Evolutionary conservation across 768 basidiomycete species (phyloP), one percentile per base, ranked within the genome.

Genomic region (Boletus coccyginus): DNA sequence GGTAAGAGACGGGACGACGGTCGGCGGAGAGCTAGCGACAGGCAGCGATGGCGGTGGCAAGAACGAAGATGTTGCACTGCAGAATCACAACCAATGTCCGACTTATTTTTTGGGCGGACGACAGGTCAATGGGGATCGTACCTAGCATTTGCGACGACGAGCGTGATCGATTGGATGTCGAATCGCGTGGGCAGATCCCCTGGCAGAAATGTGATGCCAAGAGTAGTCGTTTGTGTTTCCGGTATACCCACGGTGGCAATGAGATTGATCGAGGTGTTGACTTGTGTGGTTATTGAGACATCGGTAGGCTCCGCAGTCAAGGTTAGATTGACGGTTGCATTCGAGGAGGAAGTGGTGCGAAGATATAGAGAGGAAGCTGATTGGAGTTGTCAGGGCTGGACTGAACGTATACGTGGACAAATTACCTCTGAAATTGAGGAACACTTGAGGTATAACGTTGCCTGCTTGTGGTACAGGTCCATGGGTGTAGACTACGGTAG

Each of bases 371-470:
- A 66, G 10, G 75, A 78, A n/a, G 78, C 81, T 81, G 54, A 39
- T 46, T 0, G 31, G 6, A 16, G 17, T 27, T 39, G 21, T 69
- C 41, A 67, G 55, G 36, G 14, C 29, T 39, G 12, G 48, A 43
- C 12, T 21, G 14, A 10, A 12, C 32, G 16, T 19, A n/a, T 48
- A 14, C 35, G 43, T 3, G 16, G 35, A 21, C 6, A n/a, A 21
- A 45, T 52, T 60, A 82, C 84, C 84, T 73, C 73, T 74, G 69
- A 84, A 82, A 33, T 70, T 73, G 52, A 86, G 65, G 62, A 84
- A 85, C 72, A 85, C 73, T 55, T 85, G 84, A 2, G 83, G 84
- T 55, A 82, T 67, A 39, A 81, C 74, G 53, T 77, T 67, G 21
- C 66, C 74, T 16, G 76, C 69, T 40, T 67, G 69, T 39, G 74